Conservation (phyloP, 306 rosid species). For the Prosopis cineraria region DNA sequence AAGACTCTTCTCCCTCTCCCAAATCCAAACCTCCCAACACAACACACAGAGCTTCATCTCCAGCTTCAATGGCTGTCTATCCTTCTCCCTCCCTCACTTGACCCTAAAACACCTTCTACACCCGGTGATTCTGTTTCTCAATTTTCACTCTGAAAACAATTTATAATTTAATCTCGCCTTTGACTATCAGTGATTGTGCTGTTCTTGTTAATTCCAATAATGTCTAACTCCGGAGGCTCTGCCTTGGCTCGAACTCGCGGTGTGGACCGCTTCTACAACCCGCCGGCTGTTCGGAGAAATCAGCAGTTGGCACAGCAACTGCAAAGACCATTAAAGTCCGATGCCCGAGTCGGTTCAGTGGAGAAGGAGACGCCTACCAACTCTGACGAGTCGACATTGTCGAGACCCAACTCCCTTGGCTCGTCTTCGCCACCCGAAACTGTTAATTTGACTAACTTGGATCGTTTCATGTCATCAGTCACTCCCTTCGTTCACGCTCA, state of each 20-base stretch:
- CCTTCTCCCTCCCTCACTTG: not conserved
- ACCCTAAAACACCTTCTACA: not conserved
- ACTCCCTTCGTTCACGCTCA: slow-evolving; percentile 31
- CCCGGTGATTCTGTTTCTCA: not conserved
- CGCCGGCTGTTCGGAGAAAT: slow-evolving; percentile 24
- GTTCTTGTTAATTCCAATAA: slow-evolving; percentile 13
- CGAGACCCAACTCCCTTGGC: slow-evolving; percentile 32
- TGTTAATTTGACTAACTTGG: slow-evolving; percentile 24
- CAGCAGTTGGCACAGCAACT: slow-evolving; percentile 21
- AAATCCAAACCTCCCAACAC: not conserved
- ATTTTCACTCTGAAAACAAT: not conserved
- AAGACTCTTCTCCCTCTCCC: not conserved
- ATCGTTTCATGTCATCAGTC: slow-evolving; percentile 33
- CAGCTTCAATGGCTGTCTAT: not conserved
- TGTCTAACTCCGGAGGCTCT: slow-evolving; percentile 42
- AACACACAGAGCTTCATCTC: not conserved
- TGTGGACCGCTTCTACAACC: slow-evolving; percentile 32
- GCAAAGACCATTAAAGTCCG: slow-evolving; percentile 25
- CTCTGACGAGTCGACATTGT: slow-evolving; percentile 35
- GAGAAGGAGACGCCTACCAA: slow-evolving; percentile 5
- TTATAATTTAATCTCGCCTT: not conserved
- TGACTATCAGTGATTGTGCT: slow-evolving; percentile 14
- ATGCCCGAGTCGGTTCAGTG: slow-evolving; percentile 8
- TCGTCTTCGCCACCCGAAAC: slow-evolving; percentile 35
- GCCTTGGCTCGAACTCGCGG: slow-evolving; percentile 24